Base-by-base conservation (phyloP, 2,329 filamentous ascomycete genomes). In the Hypomyces perniciosus region DNA sequence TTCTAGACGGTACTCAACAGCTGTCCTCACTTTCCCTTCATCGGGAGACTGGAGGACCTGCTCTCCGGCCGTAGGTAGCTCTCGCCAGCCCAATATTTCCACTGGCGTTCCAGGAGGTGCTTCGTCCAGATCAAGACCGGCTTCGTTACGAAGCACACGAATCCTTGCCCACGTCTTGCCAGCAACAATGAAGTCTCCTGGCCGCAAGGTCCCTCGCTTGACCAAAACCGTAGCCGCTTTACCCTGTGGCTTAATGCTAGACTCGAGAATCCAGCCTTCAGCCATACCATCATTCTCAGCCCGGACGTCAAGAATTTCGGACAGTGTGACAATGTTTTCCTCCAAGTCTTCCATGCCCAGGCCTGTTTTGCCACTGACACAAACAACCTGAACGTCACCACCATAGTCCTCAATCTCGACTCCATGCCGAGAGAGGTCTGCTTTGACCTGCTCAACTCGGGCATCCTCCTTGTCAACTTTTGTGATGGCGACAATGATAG, bases 401-500 rank as follows among this genome's bases (percentile, higher is more conserved):
- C 93, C 93, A 61, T 83, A 95, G 63, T 97, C 93, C 71, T 99
- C 93, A 49, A 99, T 86, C 60, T 96, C 87, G 30, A 99, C 83
- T 6, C 88, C 90, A 62, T 96, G 79, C 2, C 83, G 77, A 7
- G 88, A 83, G 27, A 99, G 82, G 66, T 97, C 93, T 50, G 85
- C 77, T 71, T 97, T 97, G 55, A 97, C 91, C 44, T 83, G 80
- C 39, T 96, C 86, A 8, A 90, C 72, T 46, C 90, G 82, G 5
- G 88, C 85, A 53, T 88, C 86, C 53, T 86, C 83, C 70, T 93
- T 96, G 72, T 99, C 93, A 46, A 96, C 81, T 71, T 99, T 99
- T 75, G 93, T 99, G 71, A 97, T 92, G 12, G 95, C 95, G 46
- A 99, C 93, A 52, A 99, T 96, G 45, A 99, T 92, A 5, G 93